Percentiles rank a stretch among this genome's conserved stretches.
Evolutionary conservation across 805 yeast species (phyloP).

Genomic region (Kregervanrija delftensis): DNA sequence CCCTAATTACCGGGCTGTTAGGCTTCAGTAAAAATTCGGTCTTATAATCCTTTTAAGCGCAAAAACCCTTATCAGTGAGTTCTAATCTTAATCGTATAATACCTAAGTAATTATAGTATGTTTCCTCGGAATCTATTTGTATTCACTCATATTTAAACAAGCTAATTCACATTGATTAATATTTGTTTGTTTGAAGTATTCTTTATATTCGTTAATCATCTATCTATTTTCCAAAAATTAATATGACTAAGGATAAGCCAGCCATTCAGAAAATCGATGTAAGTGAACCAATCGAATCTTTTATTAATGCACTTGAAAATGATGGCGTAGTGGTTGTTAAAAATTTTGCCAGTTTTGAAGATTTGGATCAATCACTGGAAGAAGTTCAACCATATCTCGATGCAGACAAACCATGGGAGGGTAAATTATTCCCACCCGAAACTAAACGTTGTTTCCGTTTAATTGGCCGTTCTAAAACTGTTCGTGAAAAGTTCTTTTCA

Average conservation of each 20-base stretch:
- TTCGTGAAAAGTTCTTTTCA: slow-evolving; percentile 12
- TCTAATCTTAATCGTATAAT: too few relatives aligned
- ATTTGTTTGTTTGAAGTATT: too few relatives aligned
- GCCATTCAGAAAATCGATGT: slow-evolving; percentile 8
- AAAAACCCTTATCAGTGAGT: too few relatives aligned
- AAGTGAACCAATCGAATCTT: slow-evolving; percentile 4
- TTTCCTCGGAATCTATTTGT: too few relatives aligned
- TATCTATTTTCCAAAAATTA: too few relatives aligned
- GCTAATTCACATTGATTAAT: too few relatives aligned
- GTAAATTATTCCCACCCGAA: slow-evolving; percentile 19
- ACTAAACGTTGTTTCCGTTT: slow-evolving; percentile 16
- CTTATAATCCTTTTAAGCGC: too few relatives aligned
- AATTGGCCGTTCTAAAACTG: slow-evolving; percentile 15
- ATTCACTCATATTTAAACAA: too few relatives aligned
- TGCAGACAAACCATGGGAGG: slow-evolving; percentile 18
- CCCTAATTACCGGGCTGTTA: too few relatives aligned
- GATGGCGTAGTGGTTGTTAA: slow-evolving; percentile 10
- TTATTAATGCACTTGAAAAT: slow-evolving; percentile 9
- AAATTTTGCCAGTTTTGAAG: slow-evolving; percentile 10
- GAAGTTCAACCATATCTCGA: slow-evolving; percentile 17
- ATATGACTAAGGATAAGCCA: neutral
- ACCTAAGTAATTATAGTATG: too few relatives aligned
- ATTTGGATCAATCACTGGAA: slow-evolving; percentile 8
- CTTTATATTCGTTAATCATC: too few relatives aligned
- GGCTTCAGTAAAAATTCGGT: too few relatives aligned